A percentile compares a stretch with the other conserved stretches of the same genome.
These are phyloP conservation scores for Thinopyrum elongatum DNA, from an alignment of 176 grass and related monocot species.

Conservation along the genomic window DNA sequence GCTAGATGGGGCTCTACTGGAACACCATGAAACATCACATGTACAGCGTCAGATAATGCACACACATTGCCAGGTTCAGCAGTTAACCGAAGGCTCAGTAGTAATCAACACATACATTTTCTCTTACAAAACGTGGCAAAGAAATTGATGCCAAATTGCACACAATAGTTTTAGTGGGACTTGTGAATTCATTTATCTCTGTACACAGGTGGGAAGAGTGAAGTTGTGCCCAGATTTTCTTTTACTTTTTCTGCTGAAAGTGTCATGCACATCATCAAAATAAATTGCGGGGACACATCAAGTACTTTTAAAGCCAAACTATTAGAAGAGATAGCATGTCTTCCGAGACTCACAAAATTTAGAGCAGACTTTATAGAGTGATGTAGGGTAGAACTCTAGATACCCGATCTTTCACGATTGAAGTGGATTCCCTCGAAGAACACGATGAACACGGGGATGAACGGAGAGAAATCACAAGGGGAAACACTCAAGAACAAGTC, in stretches of 20 bases:
- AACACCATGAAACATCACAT: constrained; percentile 55
- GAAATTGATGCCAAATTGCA: constrained; percentile 77
- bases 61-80: neutral
- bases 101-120: constrained; percentile 39
- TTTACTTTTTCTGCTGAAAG: constrained; percentile 77
- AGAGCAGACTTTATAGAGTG: constrained; percentile 44
- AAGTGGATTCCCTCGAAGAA: no score
- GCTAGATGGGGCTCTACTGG: constrained; percentile 75
- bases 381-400: no score
- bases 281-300: neutral
- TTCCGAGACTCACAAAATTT: neutral
- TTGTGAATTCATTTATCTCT: constrained; percentile 71
- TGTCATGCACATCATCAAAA: constrained; percentile 37
- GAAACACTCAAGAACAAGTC: no score
- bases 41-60: neutral
- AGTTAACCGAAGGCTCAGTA: neutral
- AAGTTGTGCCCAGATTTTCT: constrained; percentile 63
- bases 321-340: neutral
- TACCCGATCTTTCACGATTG: no score
- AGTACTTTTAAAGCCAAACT: neutral
- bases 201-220: constrained; percentile 80
- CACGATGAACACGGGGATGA: no score
- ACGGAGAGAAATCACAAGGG: no score
- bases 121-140: constrained; percentile 70
- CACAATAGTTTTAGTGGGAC: constrained; percentile 55